Evolutionary conservation across 768 basidiomycete species (phyloP).

Genomic region (Kwoniella newhampshirensis): DNA sequence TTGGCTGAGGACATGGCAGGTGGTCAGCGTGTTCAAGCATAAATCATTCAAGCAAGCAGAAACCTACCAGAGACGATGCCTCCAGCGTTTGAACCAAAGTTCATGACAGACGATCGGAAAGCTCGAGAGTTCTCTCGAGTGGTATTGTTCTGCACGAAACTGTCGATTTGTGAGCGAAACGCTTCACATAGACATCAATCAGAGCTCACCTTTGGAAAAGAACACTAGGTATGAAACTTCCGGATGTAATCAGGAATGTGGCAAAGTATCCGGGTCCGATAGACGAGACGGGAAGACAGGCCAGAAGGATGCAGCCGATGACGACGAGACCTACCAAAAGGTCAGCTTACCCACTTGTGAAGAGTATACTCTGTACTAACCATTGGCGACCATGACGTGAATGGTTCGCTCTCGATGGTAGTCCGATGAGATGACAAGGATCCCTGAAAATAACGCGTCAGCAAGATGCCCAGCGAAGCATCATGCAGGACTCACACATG

Average conservation of each 20-base stretch:
- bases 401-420: conserved; percentile 17
- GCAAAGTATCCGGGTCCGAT: conserved; percentile 23
- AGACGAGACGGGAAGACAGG: conserved; percentile 1
- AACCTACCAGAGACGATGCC: conserved; percentile 20
- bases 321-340: conserved; percentile 13
- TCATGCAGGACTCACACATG: conserved; percentile 9
- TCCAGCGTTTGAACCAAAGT: conserved; percentile 24
- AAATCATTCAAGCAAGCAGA: too few relatives aligned
- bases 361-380: background rate
- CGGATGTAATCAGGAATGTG: conserved; percentile 18
- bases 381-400: conserved; percentile 22
- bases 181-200: too few relatives aligned
- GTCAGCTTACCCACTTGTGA: background rate
- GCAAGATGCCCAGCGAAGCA: too few relatives aligned
- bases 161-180: too few relatives aligned
- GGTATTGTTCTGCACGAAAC: conserved; percentile 27
- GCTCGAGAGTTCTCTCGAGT: conserved; percentile 19
- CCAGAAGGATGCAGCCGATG: conserved; percentile 22
- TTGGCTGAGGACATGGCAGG: conserved; percentile 14
- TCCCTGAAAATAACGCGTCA: background rate
- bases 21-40: background rate
- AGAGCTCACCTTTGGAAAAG: conserved; percentile 12
- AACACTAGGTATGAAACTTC: conserved; percentile 13
- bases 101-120: conserved; percentile 23
- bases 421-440: conserved; percentile 19